A percentile compares a stretch with the other conserved stretches of the same genome.
These are phyloP conservation scores for Agapanthus africanus DNA, from an alignment of 106 monocot genomes.

Conservation along the genomic window DNA sequence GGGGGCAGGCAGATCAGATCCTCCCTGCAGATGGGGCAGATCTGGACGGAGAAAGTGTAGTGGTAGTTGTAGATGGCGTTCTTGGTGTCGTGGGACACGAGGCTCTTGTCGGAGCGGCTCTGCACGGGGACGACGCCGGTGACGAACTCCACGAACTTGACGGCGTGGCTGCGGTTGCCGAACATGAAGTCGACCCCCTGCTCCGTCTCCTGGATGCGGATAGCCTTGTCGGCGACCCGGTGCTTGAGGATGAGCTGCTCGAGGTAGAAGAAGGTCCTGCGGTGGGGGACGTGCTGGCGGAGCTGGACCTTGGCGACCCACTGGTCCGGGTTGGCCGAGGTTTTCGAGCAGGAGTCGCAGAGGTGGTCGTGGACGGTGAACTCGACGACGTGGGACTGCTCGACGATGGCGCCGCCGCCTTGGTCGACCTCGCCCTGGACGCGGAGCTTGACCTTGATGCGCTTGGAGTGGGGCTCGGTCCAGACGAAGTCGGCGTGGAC, in stretches of 20 bases:
- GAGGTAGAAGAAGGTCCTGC: conserved; percentile 80
- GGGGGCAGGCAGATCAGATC: conserved; percentile 39
- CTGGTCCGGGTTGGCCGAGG: conserved; percentile 80
- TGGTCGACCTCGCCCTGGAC: conserved; percentile 71
- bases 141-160: conserved; percentile 51
- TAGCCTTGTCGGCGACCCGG: conserved; percentile 56
- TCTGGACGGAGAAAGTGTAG: conserved; percentile 41
- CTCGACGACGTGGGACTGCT: conserved; percentile 69
- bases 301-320: conserved; percentile 92
- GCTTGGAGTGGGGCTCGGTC: conserved; percentile 95
- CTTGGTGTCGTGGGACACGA: conserved; percentile 35
- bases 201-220: conserved; percentile 47
- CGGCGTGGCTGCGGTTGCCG: conserved; percentile 25
- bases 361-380: conserved; percentile 66
- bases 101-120: conserved; percentile 27
- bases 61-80: conserved; percentile 49
- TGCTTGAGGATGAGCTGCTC: conserved; percentile 88
- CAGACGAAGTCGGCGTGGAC: conserved; percentile 63
- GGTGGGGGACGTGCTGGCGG: conserved; percentile 79
- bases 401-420: conserved; percentile 57
- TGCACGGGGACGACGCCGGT: conserved; percentile 19
- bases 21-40: conserved; percentile 39
- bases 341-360: conserved; percentile 60
- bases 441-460: conserved; percentile 58
- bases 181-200: conserved; percentile 62